A percentile compares a stretch with the other conserved stretches of the same genome.
These are phyloP conservation scores for Neurospora tetraspora DNA, from an alignment of 495 filamentous ascomycete species.

Conservation along the genomic window DNA sequence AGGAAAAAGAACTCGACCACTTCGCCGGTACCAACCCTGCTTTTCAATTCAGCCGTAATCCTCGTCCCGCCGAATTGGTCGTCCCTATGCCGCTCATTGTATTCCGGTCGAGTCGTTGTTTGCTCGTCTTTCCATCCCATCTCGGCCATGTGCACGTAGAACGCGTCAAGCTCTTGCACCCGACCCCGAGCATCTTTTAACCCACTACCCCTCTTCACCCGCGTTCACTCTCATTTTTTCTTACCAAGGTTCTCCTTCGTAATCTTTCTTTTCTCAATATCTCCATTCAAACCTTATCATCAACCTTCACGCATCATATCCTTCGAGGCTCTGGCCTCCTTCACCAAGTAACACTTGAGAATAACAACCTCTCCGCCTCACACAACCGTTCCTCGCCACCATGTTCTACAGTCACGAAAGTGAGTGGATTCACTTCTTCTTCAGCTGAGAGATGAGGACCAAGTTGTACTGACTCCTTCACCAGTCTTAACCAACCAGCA, in stretches of 20 bases:
- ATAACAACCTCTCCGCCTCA: background rate
- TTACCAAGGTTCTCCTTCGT: background rate
- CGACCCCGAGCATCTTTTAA: background rate
- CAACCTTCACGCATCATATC: background rate
- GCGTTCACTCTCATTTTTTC: background rate
- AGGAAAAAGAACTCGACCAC: background rate
- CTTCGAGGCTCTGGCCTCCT: background rate
- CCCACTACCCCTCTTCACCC: background rate
- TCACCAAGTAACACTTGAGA: background rate
- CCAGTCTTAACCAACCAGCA: constrained; percentile 78
- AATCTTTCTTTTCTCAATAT: background rate
- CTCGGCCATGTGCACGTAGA: background rate
- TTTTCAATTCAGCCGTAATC: background rate
- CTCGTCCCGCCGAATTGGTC: background rate
- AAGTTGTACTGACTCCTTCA: constrained; percentile 7
- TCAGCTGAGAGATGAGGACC: background rate
- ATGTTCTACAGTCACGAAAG: constrained; percentile 96
- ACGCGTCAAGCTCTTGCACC: background rate
- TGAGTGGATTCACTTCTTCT: constrained; percentile 28
- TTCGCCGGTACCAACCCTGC: background rate
- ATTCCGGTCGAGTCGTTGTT: background rate
- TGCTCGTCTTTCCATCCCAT: background rate
- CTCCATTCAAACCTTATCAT: background rate
- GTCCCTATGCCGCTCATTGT: background rate
- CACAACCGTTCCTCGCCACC: background rate